Conservation (phyloP, 2,329 filamentous ascomycete species). For the Coleophoma crateriformis region DNA sequence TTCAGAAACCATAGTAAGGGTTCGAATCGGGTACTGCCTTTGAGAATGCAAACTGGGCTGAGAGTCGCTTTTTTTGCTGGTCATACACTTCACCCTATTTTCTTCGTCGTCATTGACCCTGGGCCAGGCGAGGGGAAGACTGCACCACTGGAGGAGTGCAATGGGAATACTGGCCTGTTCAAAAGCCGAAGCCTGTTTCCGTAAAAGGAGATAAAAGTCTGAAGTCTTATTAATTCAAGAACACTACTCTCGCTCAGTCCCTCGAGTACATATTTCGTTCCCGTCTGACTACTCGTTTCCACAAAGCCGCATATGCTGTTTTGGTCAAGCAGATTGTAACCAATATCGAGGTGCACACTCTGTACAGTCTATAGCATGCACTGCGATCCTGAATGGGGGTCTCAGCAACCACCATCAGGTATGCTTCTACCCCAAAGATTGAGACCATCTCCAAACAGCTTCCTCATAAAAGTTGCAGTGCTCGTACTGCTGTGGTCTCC, state of each 20-base stretch:
- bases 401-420: neutral
- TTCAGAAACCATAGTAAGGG: too few relatives aligned
- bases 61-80: too few relatives aligned
- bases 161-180: too few relatives aligned
- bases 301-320: constrained; percentile 21
- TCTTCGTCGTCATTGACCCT: too few relatives aligned
- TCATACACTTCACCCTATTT: too few relatives aligned
- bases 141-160: too few relatives aligned
- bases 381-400: constrained; percentile 3
- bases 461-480: constrained; percentile 3
- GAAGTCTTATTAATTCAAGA: constrained; percentile 16
- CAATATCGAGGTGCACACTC: constrained; percentile 16
- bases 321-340: constrained; percentile 22
- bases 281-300: constrained; percentile 22
- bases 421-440: neutral
- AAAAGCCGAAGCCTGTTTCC: too few relatives aligned
- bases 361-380: constrained; percentile 17
- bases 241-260: constrained; percentile 19
- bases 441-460: neutral
- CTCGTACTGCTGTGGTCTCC: constrained; percentile 2
- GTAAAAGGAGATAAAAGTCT: neutral
- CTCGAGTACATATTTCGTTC: constrained; percentile 15
- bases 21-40: too few relatives aligned
- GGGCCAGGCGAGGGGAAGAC: too few relatives aligned
- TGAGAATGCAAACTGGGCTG: too few relatives aligned